Conservation (phyloP, 2,329 filamentous ascomycete species). For the Aureobasidium subglaciale region DNA sequence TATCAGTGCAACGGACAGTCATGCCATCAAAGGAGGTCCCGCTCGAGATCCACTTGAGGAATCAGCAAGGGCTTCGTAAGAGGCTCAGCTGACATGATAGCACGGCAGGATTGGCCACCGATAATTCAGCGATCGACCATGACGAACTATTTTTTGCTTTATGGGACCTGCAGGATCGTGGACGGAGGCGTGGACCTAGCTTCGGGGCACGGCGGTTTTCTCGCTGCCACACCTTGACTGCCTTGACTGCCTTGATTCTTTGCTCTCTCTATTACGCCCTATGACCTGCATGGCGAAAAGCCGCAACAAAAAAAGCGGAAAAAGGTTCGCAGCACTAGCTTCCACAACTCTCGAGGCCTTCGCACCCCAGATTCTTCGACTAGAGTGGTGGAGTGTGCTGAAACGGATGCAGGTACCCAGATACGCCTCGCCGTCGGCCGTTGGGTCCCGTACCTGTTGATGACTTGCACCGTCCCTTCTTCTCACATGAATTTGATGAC, state of each 20-base stretch:
- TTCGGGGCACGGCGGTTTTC: not conserved
- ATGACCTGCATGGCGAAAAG: constrained; percentile 1
- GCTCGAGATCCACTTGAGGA: not conserved
- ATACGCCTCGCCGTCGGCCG: constrained; percentile 1
- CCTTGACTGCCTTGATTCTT: too few species aligned
- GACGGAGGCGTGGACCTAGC: not conserved
- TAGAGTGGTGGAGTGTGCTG: constrained; percentile 11
- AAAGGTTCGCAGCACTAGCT: not conserved
- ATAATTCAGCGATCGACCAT: not conserved
- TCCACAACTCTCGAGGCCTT: not conserved
- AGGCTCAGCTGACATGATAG: constrained; percentile 4
- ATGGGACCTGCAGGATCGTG: not conserved
- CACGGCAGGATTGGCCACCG: not conserved
- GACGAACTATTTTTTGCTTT: constrained; percentile 1
- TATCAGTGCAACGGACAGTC: not conserved
- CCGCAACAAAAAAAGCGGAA: not conserved
- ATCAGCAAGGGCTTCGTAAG: too few species aligned
- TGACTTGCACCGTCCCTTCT: not conserved
- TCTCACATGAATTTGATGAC: not conserved
- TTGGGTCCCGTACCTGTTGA: not conserved
- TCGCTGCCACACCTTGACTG: not conserved
- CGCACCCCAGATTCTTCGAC: not conserved
- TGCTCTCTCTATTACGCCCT: not conserved
- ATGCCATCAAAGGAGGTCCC: not conserved
- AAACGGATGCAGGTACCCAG: constrained; percentile 11